Evolutionary conservation across 495 filamentous ascomycete species (phyloP).

Genomic region (Annulohypoxylon moriforme): DNA sequence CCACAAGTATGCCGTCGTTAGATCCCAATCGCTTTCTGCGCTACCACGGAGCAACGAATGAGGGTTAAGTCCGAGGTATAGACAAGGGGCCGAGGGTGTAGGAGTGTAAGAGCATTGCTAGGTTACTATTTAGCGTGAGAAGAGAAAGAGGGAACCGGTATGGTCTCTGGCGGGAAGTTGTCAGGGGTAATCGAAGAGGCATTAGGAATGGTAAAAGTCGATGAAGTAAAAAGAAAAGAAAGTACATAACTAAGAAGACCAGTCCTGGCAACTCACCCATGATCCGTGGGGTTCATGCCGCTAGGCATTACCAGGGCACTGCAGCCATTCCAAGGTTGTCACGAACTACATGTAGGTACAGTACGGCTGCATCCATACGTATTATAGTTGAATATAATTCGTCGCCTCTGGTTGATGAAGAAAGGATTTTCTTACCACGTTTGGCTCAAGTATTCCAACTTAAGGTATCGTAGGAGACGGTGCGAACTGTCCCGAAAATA

Average conservation of each 20-base stretch:
- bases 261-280: slow-evolving; percentile 20
- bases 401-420: slow-evolving; percentile 19
- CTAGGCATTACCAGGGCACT: slow-evolving; percentile 21
- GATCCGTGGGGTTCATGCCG: slow-evolving; percentile 36
- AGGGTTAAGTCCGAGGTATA: slow-evolving; percentile 22
- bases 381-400: slow-evolving; percentile 26
- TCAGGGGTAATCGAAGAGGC: slow-evolving; percentile 18
- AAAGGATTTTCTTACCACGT: slow-evolving; percentile 37
- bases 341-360: slow-evolving; percentile 45
- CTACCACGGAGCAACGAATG: slow-evolving; percentile 35
- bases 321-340: slow-evolving; percentile 13
- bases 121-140: slow-evolving; percentile 27
- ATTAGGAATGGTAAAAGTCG: slow-evolving; percentile 22
- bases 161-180: slow-evolving; percentile 29
- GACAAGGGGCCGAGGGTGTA: slow-evolving; percentile 33
- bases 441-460: slow-evolving; percentile 29
- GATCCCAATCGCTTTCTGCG: slow-evolving; percentile 31
- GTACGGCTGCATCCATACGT: slow-evolving; percentile 34
- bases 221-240: slow-evolving; percentile 27
- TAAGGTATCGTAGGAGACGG: slow-evolving; percentile 32
- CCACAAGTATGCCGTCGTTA: slow-evolving; percentile 40
- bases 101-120: slow-evolving; percentile 16
- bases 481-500: slow-evolving; percentile 7
- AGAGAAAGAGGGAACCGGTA: slow-evolving; percentile 25
- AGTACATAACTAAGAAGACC: slow-evolving; percentile 6